Base-by-base conservation (phyloP, 495 filamentous ascomycete species). In the Talaromyces adpressus region DNA sequence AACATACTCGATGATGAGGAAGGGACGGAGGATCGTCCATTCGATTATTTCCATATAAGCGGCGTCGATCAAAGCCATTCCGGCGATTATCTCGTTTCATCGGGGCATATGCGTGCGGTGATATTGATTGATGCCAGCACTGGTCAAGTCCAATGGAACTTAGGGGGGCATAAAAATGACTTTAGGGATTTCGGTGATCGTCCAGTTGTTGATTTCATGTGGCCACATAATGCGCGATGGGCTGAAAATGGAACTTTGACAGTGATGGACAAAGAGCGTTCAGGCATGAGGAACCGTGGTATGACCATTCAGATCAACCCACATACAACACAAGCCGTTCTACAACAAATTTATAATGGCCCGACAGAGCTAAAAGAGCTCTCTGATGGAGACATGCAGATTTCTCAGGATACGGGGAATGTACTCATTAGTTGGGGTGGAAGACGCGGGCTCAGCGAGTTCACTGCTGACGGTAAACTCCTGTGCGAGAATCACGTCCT, bases 11-110 rank as follows among this genome's bases (percentile, higher is more conserved):
- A 29, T 7, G 54, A 68, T n/a, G 63, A 59, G n/a, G 71, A 73
- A 34, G 47, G 47, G 6, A 57, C 52, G 2, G 22, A 34, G 34
- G 6, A 63, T n/a, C 23, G 32, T 18, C 62, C 52, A 2, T 63
- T 57, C 9, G 83, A 88, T 65, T 86, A 84, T 68, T 82, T 86
- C 70, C 84, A 86, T 65, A 79, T 85, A 66, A 86, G 86, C 69
- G 79, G 81, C n/a, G 75, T 85, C 51, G 84, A 86, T 68, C 83
- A 83, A 70, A 79, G 83, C 65, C 63, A 62, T 6, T 70, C 74
- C 1, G 83, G 84, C 7, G 78, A 85, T 67, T 88, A 85, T 63
- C 63, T 87, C 23, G 77, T 88, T 45, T 87, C 84, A 0, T 75
- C 79, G 27, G 82, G 84, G 2, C 79, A 85, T 66, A 80, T 79